Evolutionary conservation across 2,329 filamentous ascomycete species (phyloP), one percentile per base, ranked within the genome.

Genomic region (Diaporthe citriasiana): DNA sequence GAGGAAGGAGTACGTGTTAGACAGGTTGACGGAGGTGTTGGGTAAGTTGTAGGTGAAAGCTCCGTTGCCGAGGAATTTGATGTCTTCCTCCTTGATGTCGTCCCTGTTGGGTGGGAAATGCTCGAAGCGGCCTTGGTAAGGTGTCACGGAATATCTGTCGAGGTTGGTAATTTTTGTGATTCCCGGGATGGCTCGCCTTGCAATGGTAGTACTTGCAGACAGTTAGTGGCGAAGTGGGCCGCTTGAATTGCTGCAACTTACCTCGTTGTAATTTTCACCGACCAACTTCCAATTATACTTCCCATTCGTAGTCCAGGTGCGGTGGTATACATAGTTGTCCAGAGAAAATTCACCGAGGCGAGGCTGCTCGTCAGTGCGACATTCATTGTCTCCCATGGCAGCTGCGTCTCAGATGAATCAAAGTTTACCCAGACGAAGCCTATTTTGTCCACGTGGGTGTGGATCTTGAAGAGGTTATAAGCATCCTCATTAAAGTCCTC

Each of bases 31-130:
- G 12, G 51, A 55, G 33, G 51, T 55, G 27, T 55, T 55, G 51
- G 51, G 51, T 15, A 55, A 55, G 27, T 55, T 55, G 51, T 55
- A 55, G 51, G 51, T 55, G 51, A 55, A 55, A 33, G 51, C 51
- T 5, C 51, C 51, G 13, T 55, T 55, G 4, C 51, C 51, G 15
- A 55, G 33, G 51, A 55, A 55, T 13, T 55, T 27, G 27, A 55
- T 10, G n/a, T 55, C 51, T 55, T 55, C 51, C 27, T 55, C 27
- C 27, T 55, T 55, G 51, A 55, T 55, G 25, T 55, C 51, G 8
- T 55, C 51, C 51, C 51, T 55, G 27, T 55, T 55, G 13, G 51
- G 51, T 19, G 51, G 51, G 27, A 55, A 55, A 55, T 55, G 51
- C 27, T 55, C 51, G 7, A 55, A 55, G 27, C 51, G 51, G 25